Evolutionary conservation across 192 early-diverging fungal genomes (phyloP), one percentile per base, ranked within the genome.

Genomic region (Linnemannia exigua): DNA sequence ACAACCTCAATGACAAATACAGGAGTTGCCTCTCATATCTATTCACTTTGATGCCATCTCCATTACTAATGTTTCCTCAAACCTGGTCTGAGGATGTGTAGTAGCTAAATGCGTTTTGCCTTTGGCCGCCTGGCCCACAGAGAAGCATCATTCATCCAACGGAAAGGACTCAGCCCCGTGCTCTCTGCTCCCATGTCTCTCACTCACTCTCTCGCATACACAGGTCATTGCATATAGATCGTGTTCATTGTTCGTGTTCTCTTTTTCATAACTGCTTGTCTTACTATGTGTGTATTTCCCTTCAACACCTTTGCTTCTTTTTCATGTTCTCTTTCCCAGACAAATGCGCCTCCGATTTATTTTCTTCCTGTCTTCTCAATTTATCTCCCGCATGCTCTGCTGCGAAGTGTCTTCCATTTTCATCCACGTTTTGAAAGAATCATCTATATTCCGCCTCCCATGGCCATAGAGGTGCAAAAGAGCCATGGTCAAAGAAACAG

Each of bases 41-140:
- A 31, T 31, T 31, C 58, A 63, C 58, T 63, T 63, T 63, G 58
- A 63, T 63, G 58, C 58, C 28, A 63, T 63, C 58, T 31, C 22
- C 2, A 28, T 63, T 63, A 63, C 25, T 63, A 63, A 63, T 33
- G 47, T 46, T 38, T n/a, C 41, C 70, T 37, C 25, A 54, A 19
- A 76, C 3, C 35, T 37, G n/a, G 5, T 15, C 28, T 20, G 28
- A 74, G 54, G 1, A 58, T 0, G 58, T 63, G 28, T 63, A 75
- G 35, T 75, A 77, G 67, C 67, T 70, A 52, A 77, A 70, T 50
- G 31, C 76, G 67, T 70, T 77, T 70, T 77, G 50, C 76, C 76
- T 76, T 54, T 67, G 52, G 19, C 38, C 74, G 22, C 38, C 67
- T 36, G 33, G 38, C 67, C 38, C 11, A 36, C 67, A 69, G 7